phyloP scores from a whole-genome alignment of 2,329 filamentous ascomycete genomes.

The Tolypocladium tundrense region DNA sequence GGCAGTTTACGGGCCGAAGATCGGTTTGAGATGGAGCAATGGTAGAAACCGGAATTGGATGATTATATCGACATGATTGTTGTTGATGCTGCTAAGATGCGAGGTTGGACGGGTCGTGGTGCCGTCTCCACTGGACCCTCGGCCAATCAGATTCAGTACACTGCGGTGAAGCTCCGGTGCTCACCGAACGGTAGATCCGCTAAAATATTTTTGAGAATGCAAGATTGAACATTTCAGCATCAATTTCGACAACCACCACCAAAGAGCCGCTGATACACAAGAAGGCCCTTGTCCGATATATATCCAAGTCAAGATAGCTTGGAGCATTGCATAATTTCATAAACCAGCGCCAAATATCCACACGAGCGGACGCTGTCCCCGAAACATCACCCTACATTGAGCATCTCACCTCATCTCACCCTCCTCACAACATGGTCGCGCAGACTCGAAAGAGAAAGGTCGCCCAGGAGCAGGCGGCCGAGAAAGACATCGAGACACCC shows the following conservation, averaged over 20 bases:
- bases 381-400: background rate
- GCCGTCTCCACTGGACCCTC: background rate
- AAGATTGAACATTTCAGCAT: background rate
- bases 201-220: slow-evolving; percentile 6
- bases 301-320: background rate
- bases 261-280: background rate
- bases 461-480: slow-evolving; percentile 8
- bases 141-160: slow-evolving; percentile 5
- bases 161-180: background rate
- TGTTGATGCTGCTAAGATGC: background rate
- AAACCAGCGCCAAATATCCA: background rate
- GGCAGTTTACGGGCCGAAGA: background rate
- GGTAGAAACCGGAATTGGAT: background rate
- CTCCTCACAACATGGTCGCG: slow-evolving; percentile 6
- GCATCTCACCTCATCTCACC: background rate
- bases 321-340: too few species aligned
- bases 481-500: slow-evolving; percentile 3
- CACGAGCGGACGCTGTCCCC: background rate
- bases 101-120: background rate
- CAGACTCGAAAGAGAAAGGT: slow-evolving; percentile 20
- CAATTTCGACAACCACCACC: background rate
- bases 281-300: too few species aligned
- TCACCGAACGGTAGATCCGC: slow-evolving; percentile 2
- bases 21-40: background rate
- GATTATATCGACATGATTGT: background rate